Evolutionary conservation across 768 basidiomycete genomes (phyloP).

Genomic region (Symmetrospora coprosmae): DNA sequence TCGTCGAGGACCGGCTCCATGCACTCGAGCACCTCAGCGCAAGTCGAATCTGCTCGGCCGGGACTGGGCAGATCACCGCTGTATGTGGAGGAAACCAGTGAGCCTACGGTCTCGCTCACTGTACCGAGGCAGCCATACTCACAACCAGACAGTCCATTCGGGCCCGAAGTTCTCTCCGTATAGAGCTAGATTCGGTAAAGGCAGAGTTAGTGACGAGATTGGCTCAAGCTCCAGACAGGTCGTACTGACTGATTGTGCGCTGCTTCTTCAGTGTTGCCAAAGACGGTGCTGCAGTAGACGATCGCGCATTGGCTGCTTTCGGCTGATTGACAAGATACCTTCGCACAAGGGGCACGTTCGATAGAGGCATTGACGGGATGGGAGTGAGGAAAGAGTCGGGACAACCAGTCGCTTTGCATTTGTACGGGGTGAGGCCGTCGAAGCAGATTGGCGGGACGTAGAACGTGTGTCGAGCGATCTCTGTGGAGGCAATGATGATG

Average conservation of each 20-base stretch:
- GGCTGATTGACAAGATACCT: background rate
- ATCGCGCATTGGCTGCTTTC: background rate
- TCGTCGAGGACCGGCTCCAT: constrained; percentile 52
- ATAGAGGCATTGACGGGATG: constrained; percentile 65
- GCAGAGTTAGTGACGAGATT: background rate
- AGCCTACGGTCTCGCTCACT: background rate
- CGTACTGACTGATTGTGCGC: too few relatives aligned
- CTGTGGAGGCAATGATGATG: constrained; percentile 38
- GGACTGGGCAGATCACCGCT: constrained; percentile 49
- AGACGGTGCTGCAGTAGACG: background rate
- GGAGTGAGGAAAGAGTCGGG: constrained; percentile 42
- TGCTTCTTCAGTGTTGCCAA: too few relatives aligned
- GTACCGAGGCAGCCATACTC: constrained; percentile 28
- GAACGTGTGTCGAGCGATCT: constrained; percentile 85
- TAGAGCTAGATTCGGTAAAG: constrained; percentile 45
- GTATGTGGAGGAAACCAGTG: constrained; percentile 2
- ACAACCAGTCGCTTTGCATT: background rate
- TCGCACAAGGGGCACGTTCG: constrained; percentile 6
- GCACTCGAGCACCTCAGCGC: constrained; percentile 44
- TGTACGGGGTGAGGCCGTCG: background rate
- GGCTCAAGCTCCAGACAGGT: too few relatives aligned
- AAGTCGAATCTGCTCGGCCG: constrained; percentile 78
- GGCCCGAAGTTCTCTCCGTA: constrained; percentile 83
- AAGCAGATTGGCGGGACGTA: constrained; percentile 61
- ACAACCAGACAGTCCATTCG: constrained; percentile 70